Evolutionary conservation across 306 rosid genomes (phyloP).

Genomic region (Cicer pinnatifidum): DNA sequence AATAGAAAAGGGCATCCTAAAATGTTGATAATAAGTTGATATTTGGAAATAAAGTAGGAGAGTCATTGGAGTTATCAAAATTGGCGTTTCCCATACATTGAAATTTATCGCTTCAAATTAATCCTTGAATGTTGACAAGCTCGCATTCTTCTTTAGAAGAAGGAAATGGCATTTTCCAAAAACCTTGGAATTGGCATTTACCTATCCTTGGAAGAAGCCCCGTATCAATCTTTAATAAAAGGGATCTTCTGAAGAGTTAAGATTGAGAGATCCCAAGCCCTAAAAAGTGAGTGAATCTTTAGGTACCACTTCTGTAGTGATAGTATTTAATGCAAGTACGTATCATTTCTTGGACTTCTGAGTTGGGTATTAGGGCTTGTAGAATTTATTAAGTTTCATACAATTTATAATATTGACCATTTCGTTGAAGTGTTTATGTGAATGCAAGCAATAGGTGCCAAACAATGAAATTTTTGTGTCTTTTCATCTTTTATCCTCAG

Average conservation of each 20-base stretch:
- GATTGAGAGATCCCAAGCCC: background rate
- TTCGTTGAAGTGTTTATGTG: conserved; percentile 8
- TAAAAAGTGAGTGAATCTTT: background rate
- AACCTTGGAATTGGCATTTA: background rate
- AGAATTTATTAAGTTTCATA: background rate
- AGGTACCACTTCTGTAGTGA: background rate
- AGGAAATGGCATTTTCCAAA: background rate
- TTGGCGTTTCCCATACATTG: background rate
- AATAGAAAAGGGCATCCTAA: conserved; percentile 5
- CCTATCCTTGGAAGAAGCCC: conserved; percentile 3
- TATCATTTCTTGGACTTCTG: background rate
- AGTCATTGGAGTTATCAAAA: background rate
- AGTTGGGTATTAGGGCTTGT: background rate
- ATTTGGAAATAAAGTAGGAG: background rate
- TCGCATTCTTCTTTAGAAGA: background rate
- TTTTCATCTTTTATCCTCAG: background rate
- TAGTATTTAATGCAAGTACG: background rate
- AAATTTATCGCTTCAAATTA: background rate
- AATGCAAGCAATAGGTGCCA: background rate
- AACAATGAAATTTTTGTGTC: background rate
- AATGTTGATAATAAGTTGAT: background rate
- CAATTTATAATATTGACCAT: background rate
- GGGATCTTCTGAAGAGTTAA: background rate
- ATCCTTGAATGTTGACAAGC: background rate
- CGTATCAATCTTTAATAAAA: background rate